Evolutionary conservation across 805 yeast genomes (phyloP).

Genomic region (Candida taoyuanica): DNA sequence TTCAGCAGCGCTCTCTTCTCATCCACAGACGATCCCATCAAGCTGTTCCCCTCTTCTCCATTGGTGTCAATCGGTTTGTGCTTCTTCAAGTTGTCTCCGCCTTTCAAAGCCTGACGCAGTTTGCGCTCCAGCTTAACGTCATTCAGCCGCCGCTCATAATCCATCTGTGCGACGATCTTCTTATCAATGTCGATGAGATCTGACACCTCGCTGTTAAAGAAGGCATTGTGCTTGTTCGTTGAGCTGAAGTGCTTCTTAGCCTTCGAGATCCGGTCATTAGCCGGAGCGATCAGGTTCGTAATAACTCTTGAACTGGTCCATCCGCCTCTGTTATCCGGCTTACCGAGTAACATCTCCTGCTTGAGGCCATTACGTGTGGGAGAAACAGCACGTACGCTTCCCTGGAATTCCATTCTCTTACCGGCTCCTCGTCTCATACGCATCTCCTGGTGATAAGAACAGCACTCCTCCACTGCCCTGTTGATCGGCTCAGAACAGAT

Average conservation of each 20-base stretch:
- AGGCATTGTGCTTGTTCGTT: constrained; percentile 42
- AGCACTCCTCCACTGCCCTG: constrained; percentile 45
- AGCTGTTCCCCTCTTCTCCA: neutral
- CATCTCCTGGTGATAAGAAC: constrained; percentile 68
- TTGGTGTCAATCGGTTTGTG: constrained; percentile 1
- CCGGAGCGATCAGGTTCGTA: constrained; percentile 25
- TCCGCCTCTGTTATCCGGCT: constrained; percentile 28
- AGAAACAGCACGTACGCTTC: constrained; percentile 51
- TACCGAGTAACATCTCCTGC: constrained; percentile 39
- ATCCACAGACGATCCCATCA: constrained; percentile 20
- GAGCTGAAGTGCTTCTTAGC: constrained; percentile 35
- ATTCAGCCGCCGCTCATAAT: constrained; percentile 12
- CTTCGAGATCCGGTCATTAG: constrained; percentile 20
- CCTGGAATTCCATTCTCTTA: constrained; percentile 74
- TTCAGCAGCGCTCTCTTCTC: constrained; percentile 28
- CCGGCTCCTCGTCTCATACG: constrained; percentile 47
- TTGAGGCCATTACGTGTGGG: constrained; percentile 41
- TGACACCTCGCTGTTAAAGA: constrained; percentile 41
- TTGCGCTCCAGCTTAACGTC: constrained; percentile 4
- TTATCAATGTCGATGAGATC: constrained; percentile 31
- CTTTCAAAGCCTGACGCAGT: constrained; percentile 10
- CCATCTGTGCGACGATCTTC: constrained; percentile 35
- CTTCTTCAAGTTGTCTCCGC: constrained; percentile 28
- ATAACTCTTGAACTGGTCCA: constrained; percentile 23
- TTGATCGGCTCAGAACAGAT: constrained; percentile 62